Percentiles rank a stretch among this genome's conserved stretches.
phyloP scores from a whole-genome alignment of 805 yeast genomes.

The Ogataea nakhonphanomensis region DNA sequence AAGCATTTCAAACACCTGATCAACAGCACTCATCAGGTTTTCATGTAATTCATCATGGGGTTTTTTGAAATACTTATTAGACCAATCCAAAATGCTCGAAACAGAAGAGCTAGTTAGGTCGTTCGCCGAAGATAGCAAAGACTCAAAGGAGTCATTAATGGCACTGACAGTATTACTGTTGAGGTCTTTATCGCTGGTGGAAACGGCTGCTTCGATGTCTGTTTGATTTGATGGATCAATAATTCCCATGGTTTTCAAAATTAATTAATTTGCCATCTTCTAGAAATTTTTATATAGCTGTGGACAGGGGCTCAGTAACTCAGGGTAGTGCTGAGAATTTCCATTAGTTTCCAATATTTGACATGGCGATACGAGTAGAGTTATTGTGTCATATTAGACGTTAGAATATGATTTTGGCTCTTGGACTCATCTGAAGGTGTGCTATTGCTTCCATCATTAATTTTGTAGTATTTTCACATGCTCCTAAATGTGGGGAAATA shows the following conservation, averaged over 20 bases:
- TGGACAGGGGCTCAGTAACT: not conserved
- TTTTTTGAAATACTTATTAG: conserved; percentile 4
- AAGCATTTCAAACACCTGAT: not conserved
- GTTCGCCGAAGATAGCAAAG: conserved; percentile 15
- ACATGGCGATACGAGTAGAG: not conserved
- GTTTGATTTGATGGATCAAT: conserved; percentile 18
- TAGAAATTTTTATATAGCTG: not conserved
- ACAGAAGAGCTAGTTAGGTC: conserved; percentile 20
- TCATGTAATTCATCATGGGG: not conserved
- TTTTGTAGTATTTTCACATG: conserved; percentile 13
- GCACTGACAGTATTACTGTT: conserved; percentile 1
- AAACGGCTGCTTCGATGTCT: conserved; percentile 3
- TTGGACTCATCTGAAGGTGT: not conserved
- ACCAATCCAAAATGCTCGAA: conserved; percentile 13
- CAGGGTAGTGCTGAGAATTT: not conserved
- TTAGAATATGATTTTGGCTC: no score
- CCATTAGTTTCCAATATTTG: no score
- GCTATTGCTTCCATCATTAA: not conserved
- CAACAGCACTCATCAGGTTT: not conserved
- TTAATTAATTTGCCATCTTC: conserved; percentile 1
- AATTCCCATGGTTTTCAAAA: conserved; percentile 16
- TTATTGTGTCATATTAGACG: not conserved
- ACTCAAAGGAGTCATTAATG: conserved; percentile 13
- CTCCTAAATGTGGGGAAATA: conserved; percentile 10
- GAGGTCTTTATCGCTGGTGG: not conserved